Base-by-base conservation (phyloP, 495 filamentous ascomycete genomes). In the Tuber umbilicatum region DNA sequence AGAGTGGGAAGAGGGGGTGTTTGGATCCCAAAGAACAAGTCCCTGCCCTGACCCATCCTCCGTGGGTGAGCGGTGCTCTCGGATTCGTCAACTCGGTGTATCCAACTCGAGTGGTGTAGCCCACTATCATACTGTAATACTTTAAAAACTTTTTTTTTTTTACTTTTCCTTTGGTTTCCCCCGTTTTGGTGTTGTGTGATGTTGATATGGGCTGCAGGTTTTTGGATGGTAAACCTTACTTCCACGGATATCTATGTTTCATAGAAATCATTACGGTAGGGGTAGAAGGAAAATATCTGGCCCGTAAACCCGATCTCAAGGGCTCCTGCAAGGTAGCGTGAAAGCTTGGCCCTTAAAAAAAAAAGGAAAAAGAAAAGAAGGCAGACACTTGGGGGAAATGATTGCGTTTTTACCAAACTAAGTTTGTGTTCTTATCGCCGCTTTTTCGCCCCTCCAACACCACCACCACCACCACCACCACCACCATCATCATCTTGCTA, bases 221-320 rank as follows among this genome's bases (percentile, higher is more conserved):
- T 71, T 78, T 74, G 77, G 75, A 60, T 74, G 55, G 55, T 1
- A 64, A 64, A 64, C 55, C 55, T 64, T 31, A 64, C 55, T 31
- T 64, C 55, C n/a, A 64, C 55, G 55, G 55, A 31, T 64, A 64
- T 64, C 55, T 40, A 27, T 70, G 75, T 72, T 73, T 78, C 72
- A 76, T 73, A 78, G 72, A 60, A 78, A 79, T 71, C 77, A 78
- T 69, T 69, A 71, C 72, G 71, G 45, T 69, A 39, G 55, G 42
- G 60, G 71, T 27, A 23, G 47, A 74, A 78, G 73, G 73, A 69
- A 77, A 70, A 78, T 75, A 79, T 79, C 77, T 78, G 70, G 76
- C 69, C 64, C 69, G 72, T 72, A 73, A 75, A 70, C 70, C 74
- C 31, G 73, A 77, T 77, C 75, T 77, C 71, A 47, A 39, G 68